phyloP scores from a whole-genome alignment of 2,329 filamentous ascomycete genomes.

The Falciphora oryzae region DNA sequence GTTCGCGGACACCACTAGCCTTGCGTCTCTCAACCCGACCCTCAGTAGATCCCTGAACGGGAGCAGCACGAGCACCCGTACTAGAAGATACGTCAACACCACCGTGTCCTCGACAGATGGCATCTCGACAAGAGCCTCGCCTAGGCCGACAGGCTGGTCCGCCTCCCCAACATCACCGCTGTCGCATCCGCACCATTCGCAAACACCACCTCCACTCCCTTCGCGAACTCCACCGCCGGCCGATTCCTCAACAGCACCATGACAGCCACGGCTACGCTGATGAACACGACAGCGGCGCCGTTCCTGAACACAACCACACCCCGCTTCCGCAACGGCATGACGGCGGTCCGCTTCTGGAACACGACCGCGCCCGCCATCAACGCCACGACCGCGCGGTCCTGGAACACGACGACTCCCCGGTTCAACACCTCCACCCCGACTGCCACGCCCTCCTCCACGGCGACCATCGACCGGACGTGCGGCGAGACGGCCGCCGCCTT shows the following conservation, averaged over 20 bases:
- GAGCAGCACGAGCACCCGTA: not conserved
- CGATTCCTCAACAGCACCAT: not conserved
- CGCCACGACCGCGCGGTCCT: slow-evolving; percentile 5
- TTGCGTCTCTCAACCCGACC: not conserved
- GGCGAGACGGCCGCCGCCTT: slow-evolving; percentile 21
- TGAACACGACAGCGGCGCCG: not conserved
- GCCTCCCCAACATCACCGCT: not conserved
- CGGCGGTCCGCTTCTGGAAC: slow-evolving; percentile 6
- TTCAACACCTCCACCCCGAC: slow-evolving; percentile 12
- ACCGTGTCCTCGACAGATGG: not conserved
- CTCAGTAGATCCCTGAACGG: not conserved
- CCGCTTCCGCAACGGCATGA: slow-evolving; percentile 1
- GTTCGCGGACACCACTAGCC: not conserved
- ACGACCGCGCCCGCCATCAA: slow-evolving; percentile 6
- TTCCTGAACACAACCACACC: slow-evolving; percentile 7
- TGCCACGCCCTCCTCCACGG: slow-evolving; percentile 14
- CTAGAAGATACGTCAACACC: not conserved
- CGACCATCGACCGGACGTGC: slow-evolving; percentile 20
- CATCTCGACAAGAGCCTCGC: not conserved
- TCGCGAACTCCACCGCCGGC: not conserved
- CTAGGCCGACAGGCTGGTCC: not conserved
- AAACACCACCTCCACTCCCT: not conserved
- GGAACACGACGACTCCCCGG: slow-evolving; percentile 8
- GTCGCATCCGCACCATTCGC: not conserved
- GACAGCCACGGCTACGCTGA: not conserved